Percentiles rank a stretch among this genome's conserved stretches.
These are phyloP conservation scores for Colletotrichum musicola DNA, from an alignment of 2,329 filamentous ascomycete species.

Conservation along the genomic window DNA sequence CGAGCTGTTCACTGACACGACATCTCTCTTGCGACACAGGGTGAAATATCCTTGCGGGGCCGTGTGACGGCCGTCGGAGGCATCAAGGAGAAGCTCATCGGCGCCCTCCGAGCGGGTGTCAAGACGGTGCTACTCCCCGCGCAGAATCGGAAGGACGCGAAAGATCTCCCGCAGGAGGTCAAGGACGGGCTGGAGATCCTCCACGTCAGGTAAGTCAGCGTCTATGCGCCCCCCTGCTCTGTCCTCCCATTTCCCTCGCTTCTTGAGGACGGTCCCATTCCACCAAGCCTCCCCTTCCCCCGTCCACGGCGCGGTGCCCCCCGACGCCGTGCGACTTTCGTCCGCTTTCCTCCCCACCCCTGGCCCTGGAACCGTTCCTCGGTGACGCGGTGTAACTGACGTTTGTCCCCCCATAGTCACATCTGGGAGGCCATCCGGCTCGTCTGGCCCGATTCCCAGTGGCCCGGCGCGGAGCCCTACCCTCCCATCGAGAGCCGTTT, in stretches of 20 bases:
- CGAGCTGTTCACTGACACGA: slow-evolving; percentile 31
- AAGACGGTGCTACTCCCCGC: slow-evolving; percentile 92
- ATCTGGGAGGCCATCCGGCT: slow-evolving; percentile 94
- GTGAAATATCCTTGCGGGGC: slow-evolving; percentile 83
- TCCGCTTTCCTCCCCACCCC: slow-evolving; percentile 36
- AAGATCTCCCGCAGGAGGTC: slow-evolving; percentile 91
- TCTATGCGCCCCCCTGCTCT: slow-evolving; percentile 56
- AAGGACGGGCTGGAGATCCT: slow-evolving; percentile 88
- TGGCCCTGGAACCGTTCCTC: slow-evolving; percentile 33
- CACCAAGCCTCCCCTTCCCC: slow-evolving; percentile 24
- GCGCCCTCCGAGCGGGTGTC: slow-evolving; percentile 90
- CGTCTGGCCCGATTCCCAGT: slow-evolving; percentile 91
- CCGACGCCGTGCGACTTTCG: slow-evolving; percentile 33
- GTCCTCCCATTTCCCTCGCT: slow-evolving; percentile 33
- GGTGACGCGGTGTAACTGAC: slow-evolving; percentile 40
- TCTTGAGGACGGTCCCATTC: slow-evolving; percentile 35
- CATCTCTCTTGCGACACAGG: slow-evolving; percentile 53
- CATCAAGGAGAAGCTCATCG: slow-evolving; percentile 99
- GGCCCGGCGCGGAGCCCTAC: slow-evolving; percentile 79
- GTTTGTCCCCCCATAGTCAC: slow-evolving; percentile 65
- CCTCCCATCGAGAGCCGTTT: slow-evolving; percentile 83
- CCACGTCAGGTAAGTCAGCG: slow-evolving; percentile 79
- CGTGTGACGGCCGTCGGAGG: slow-evolving; percentile 94
- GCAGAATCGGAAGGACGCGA: slow-evolving; percentile 91
- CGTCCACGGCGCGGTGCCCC: slow-evolving; percentile 38